phyloP scores from a whole-genome alignment of 176 grass and related monocot genomes.

The Guadua angustifolia region DNA sequence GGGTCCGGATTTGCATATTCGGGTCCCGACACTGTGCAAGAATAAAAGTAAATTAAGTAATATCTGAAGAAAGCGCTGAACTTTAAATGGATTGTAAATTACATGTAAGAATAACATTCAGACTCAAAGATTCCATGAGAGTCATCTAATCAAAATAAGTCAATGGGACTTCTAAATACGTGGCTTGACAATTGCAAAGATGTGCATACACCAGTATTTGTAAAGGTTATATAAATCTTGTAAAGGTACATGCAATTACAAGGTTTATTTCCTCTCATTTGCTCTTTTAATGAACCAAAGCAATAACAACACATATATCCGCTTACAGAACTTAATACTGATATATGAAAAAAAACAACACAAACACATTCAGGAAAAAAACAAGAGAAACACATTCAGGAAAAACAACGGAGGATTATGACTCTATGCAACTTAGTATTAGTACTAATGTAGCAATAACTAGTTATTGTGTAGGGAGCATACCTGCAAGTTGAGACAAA shows the following conservation, averaged over 20 bases:
- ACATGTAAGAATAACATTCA: neutral
- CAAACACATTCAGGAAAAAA: too few relatives aligned
- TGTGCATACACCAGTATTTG: neutral
- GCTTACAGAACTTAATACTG: neutral
- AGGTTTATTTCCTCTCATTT: neutral
- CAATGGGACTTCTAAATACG: constrained; percentile 4
- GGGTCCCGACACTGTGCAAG: too few relatives aligned
- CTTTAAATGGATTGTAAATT: neutral
- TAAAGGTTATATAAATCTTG: neutral
- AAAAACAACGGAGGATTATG: neutral
- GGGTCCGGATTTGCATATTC: too few relatives aligned
- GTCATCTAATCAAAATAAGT: constrained; percentile 33
- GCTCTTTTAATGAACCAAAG: neutral
- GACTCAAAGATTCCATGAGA: neutral
- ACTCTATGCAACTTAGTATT: neutral
- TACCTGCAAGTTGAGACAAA: constrained; percentile 91
- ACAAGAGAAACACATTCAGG: neutral
- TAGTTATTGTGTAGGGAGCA: constrained; percentile 27
- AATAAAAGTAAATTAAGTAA: constrained; percentile 40
- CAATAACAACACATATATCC: neutral
- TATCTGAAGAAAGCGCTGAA: constrained; percentile 7
- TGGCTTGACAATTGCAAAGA: neutral
- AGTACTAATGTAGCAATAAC: neutral
- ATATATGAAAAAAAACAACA: neutral
- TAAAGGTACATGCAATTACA: neutral